These are phyloP conservation scores for Dryadomyces quercus-mongolicae DNA, from an alignment of 2,329 filamentous ascomycete genomes.

Conservation along the genomic window DNA sequence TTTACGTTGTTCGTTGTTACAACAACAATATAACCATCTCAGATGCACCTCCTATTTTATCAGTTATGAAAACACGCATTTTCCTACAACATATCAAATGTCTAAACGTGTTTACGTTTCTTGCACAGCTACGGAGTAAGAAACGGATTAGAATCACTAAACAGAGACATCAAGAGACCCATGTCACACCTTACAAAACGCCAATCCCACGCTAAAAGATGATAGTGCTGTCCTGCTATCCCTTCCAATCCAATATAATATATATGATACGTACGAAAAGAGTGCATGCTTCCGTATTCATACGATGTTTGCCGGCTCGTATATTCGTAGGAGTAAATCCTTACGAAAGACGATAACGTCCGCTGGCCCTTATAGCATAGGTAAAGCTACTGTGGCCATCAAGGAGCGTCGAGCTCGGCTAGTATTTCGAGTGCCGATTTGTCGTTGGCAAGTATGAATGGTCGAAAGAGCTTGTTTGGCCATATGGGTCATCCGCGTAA, in stretches of 20 bases:
- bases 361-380: too few relatives aligned
- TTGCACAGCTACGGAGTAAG: too few relatives aligned
- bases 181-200: background rate
- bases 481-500: constrained; percentile 57
- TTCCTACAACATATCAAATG: too few relatives aligned
- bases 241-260: too few relatives aligned
- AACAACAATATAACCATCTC: too few relatives aligned
- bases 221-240: background rate
- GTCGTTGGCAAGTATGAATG: constrained; percentile 33
- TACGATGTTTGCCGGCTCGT: background rate
- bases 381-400: background rate
- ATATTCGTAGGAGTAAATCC: background rate
- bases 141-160: too few relatives aligned
- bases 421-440: constrained; percentile 36
- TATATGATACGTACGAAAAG: background rate
- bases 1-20: too few relatives aligned
- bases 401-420: background rate
- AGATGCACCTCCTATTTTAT: too few relatives aligned
- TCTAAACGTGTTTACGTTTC: too few relatives aligned
- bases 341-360: background rate
- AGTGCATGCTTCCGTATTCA: too few relatives aligned
- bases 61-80: too few relatives aligned
- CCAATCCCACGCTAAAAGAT: background rate
- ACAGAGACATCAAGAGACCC: background rate
- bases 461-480: constrained; percentile 42